phyloP scores from a whole-genome alignment of 768 basidiomycete genomes.

The Lyophyllum decastes region DNA sequence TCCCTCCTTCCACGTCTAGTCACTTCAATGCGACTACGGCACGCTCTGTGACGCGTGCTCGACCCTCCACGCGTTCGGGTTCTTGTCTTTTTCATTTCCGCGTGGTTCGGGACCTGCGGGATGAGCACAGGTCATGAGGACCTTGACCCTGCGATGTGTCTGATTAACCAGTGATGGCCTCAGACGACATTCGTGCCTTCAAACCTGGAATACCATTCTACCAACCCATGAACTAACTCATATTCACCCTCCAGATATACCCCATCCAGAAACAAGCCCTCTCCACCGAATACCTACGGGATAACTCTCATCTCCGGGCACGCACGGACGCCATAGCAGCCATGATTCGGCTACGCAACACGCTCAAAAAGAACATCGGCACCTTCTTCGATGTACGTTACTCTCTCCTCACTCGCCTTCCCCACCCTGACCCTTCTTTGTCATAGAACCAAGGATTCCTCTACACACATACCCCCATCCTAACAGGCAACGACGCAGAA shows the following conservation, averaged over 20 bases:
- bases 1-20: neutral
- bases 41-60: neutral
- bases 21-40: neutral
- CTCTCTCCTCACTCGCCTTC: neutral
- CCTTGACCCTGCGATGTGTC: no score
- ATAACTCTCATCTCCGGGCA: slow-evolving; percentile 85
- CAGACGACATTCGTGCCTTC: no score
- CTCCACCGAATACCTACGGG: slow-evolving; percentile 77
- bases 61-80: no score
- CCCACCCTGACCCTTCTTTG: neutral
- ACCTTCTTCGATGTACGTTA: slow-evolving; percentile 70
- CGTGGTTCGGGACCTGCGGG: no score
- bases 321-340: slow-evolving; percentile 72
- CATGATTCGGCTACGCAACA: slow-evolving; percentile 74
- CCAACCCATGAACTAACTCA: neutral
- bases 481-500: slow-evolving; percentile 93
- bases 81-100: no score
- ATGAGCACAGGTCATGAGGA: no score
- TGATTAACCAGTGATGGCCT: no score
- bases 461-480: slow-evolving; percentile 80
- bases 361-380: slow-evolving; percentile 55
- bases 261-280: slow-evolving; percentile 91
- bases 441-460: slow-evolving; percentile 73
- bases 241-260: slow-evolving; percentile 54
- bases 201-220: no score